phyloP scores from a whole-genome alignment of 495 filamentous ascomycete species.

The Rhypophila decipiens region DNA sequence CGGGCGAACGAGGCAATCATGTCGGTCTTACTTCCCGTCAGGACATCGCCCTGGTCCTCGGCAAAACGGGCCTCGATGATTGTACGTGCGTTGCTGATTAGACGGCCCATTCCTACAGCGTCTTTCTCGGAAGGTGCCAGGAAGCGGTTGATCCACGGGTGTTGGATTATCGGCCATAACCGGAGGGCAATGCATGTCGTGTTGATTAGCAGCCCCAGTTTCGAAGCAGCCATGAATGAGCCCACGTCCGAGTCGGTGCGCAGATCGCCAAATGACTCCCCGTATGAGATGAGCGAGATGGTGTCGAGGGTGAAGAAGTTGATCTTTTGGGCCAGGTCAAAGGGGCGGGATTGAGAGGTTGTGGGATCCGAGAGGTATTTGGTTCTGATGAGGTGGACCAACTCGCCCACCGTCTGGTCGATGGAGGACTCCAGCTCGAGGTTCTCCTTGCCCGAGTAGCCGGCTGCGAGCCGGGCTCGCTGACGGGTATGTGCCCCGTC shows the following conservation, averaged over 20 bases:
- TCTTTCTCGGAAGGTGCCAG: too few relatives aligned
- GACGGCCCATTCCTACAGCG: too few relatives aligned
- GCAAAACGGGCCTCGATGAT: too few relatives aligned
- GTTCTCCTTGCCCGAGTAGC: conserved; percentile 32
- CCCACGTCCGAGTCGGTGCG: conserved; percentile 21
- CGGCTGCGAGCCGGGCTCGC: conserved; percentile 24
- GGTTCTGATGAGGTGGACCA: conserved; percentile 15
- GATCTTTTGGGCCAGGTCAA: conserved; percentile 31
- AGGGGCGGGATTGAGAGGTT: conserved; percentile 23
- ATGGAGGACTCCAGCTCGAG: conserved; percentile 36
- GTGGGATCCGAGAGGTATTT: conserved; percentile 43
- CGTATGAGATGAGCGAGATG: conserved; percentile 25
- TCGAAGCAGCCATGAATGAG: too few relatives aligned
- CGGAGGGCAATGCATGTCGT: too few relatives aligned
- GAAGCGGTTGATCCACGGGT: too few relatives aligned
- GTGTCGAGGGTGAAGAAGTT: conserved; percentile 28
- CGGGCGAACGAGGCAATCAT: too few relatives aligned
- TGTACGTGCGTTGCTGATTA: too few relatives aligned
- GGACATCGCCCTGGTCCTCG: too few relatives aligned
- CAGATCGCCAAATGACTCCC: conserved; percentile 24
- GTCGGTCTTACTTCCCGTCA: too few relatives aligned
- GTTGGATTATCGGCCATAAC: too few relatives aligned
- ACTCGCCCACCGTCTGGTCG: conserved; percentile 39
- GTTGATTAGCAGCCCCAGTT: too few relatives aligned
- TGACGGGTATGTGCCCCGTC: conserved; percentile 21